A percentile compares a stretch with the other conserved stretches of the same genome.
Conservation (phyloP, 169 alveolate genomes). For the Plasmodium coatneyi region DNA sequence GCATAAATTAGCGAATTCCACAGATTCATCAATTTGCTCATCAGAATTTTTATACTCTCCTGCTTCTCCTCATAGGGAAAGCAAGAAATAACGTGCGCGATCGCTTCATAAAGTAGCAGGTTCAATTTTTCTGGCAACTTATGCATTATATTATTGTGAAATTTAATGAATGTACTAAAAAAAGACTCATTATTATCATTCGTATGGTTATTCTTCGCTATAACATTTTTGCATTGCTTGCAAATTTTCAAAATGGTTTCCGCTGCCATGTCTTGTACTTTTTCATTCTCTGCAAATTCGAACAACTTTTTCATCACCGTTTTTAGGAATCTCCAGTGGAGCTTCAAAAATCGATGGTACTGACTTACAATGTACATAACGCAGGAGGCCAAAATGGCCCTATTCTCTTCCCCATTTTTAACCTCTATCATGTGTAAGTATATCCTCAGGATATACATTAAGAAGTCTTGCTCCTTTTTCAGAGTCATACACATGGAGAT, state of each 20-base stretch:
- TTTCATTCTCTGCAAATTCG: conserved; percentile 99
- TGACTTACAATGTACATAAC: conserved; percentile 99
- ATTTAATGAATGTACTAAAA: conserved; percentile 77
- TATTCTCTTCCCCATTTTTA: conserved; percentile 97
- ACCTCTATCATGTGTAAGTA: conserved; percentile 96
- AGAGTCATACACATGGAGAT: conserved; percentile 97
- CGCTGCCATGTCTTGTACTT: conserved; percentile 99
- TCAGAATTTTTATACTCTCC: conserved; percentile 66
- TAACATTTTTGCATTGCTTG: conserved; percentile 92
- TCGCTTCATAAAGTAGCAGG: conserved; percentile 47
- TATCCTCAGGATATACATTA: conserved; percentile 94
- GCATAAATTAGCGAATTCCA: conserved; percentile 58
- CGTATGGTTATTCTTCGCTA: conserved; percentile 81
- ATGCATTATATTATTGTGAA: conserved; percentile 64
- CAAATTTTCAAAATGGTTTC: conserved; percentile 96
- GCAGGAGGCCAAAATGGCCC: conserved; percentile 97
- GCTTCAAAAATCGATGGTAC: conserved; percentile 97
- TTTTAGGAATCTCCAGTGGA: conserved; percentile 97
- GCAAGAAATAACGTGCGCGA: conserved; percentile 73
- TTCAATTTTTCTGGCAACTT: conserved; percentile 63
- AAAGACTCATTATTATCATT: conserved; percentile 80
- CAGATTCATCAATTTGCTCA: conserved; percentile 64
- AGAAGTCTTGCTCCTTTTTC: conserved; percentile 94
- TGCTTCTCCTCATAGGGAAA: conserved; percentile 74
- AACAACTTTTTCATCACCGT: conserved; percentile 98